Conservation (phyloP, 2,329 filamentous ascomycete genomes). For the Fusarium setosum region DNA sequence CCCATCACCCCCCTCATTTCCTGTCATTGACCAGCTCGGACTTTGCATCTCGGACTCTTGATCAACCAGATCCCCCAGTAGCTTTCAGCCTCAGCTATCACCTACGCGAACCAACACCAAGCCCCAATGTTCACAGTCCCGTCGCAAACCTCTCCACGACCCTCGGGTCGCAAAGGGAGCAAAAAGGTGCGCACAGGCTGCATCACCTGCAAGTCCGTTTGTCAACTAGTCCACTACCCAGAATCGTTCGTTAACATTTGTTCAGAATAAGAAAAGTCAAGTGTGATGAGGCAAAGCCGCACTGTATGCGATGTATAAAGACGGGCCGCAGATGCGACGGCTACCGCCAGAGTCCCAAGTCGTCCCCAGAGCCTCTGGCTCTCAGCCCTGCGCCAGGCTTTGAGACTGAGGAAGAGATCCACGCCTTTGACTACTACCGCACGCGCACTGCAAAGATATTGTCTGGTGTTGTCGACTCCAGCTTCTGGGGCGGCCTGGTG, state of each 20-base stretch:
- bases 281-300: conserved; percentile 66
- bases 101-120: background rate
- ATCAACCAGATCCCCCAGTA: background rate
- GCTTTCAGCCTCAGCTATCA: background rate
- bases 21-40: conserved; percentile 21
- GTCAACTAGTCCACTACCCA: background rate
- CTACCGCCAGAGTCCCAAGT: conserved; percentile 50
- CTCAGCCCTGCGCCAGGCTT: conserved; percentile 36
- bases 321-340: conserved; percentile 69
- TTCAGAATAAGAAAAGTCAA: conserved; percentile 65
- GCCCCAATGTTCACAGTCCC: conserved; percentile 17
- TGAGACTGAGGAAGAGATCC: conserved; percentile 34
- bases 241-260: background rate
- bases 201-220: conserved; percentile 65
- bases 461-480: conserved; percentile 54
- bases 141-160: conserved; percentile 11
- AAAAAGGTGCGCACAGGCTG: conserved; percentile 63
- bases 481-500: conserved; percentile 58
- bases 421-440: conserved; percentile 50
- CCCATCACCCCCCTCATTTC: conserved; percentile 17
- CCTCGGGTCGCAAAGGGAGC: conserved; percentile 53
- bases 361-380: conserved; percentile 25
- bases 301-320: conserved; percentile 63
- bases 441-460: conserved; percentile 53
- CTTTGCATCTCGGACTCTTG: conserved; percentile 18